Conservation (phyloP, 2,329 filamentous ascomycete species). For the Pyricularia sp. region DNA sequence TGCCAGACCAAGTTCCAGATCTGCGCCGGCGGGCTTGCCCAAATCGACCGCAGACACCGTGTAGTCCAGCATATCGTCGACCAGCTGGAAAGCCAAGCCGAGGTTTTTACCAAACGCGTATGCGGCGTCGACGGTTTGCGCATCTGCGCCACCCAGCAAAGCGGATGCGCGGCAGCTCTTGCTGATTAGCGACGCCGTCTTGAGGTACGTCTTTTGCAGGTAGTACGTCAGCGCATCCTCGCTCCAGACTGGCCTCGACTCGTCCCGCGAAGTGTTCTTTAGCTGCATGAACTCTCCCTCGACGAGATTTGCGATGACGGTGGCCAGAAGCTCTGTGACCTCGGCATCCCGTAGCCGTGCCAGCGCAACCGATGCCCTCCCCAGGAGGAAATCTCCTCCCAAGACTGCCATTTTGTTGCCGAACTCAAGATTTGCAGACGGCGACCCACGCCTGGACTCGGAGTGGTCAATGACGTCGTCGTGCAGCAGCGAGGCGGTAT, state of each 20-base stretch:
- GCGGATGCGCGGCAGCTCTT: slow-evolving; percentile 91
- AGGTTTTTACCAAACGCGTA: slow-evolving; percentile 91
- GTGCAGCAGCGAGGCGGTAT: slow-evolving; percentile 91
- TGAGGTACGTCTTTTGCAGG: slow-evolving; percentile 95
- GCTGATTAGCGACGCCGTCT: slow-evolving; percentile 90
- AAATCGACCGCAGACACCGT: slow-evolving; percentile 76
- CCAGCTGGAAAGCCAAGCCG: slow-evolving; percentile 90
- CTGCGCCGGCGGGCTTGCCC: slow-evolving; percentile 90
- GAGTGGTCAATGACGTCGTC: slow-evolving; percentile 98
- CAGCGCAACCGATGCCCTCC: slow-evolving; percentile 85
- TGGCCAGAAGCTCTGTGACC: slow-evolving; percentile 88
- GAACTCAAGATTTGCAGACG: slow-evolving; percentile 88
- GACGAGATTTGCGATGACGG: slow-evolving; percentile 93
- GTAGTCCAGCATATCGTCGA: slow-evolving; percentile 97
- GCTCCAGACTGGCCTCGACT: slow-evolving; percentile 74
- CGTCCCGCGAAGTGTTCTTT: slow-evolving; percentile 88
- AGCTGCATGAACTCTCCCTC: slow-evolving; percentile 99
- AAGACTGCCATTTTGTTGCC: slow-evolving; percentile 99
- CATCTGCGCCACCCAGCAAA: slow-evolving; percentile 67
- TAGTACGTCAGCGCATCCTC: slow-evolving; percentile 90
- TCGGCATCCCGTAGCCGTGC: slow-evolving; percentile 86
- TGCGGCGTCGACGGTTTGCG: slow-evolving; percentile 76
- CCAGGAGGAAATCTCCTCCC: slow-evolving; percentile 92
- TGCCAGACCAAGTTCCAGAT: slow-evolving; percentile 85
- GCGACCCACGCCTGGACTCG: slow-evolving; percentile 69